Base-by-base conservation (phyloP, 1,284 basidiomycete genomes). In the Cerrena zonata region DNA sequence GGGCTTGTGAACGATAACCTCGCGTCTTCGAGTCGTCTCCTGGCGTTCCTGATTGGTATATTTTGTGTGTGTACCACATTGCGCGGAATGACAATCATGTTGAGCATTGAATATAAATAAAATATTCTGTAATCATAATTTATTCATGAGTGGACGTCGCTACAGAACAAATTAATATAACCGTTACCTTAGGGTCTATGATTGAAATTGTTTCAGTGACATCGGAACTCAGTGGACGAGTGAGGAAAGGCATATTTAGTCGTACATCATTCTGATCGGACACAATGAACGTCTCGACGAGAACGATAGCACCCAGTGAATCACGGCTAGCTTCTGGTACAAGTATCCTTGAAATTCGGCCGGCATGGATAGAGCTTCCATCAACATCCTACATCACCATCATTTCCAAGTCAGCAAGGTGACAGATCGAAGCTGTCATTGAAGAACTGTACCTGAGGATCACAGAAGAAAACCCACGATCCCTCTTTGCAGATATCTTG, bases 51-150 rank as follows among this genome's bases (percentile, higher is more conserved):
- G 53, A 4, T 36, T n/a, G 21, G 53, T 22, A n/a, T 43, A 30
- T 7, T 27, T 39, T 4, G 19, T 47, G 3, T 44, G 39, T 3
- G 46, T 21, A n/a, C 11, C 4, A 27, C 60, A 61, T 19, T 30
- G 25, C 2, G 41, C 43, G 4, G 11, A 5, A 2, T 27, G 24
- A 42, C 60, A 61, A 42, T 61, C 52, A 26, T 61, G 60, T 30
- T 61, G 60, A 7, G 55, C 54, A 45, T 60, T 60, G 51, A 61
- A 56, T 13, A 54, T 47, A 39, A 61, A 61, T 25, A 44, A 34
- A 23, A 60, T 37, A 50, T 50, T 37, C 57, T 58, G 47, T n/a
- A n/a, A n/a, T n/a, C n/a, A n/a, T n/a, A n/a, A n/a, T n/a, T n/a
- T n/a, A n/a, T n/a, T n/a, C n/a, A n/a, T n/a, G n/a, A n/a, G n/a